These are phyloP conservation scores for Boletales sp. DNA, from an alignment of 768 basidiomycete genomes.

Conservation along the genomic window DNA sequence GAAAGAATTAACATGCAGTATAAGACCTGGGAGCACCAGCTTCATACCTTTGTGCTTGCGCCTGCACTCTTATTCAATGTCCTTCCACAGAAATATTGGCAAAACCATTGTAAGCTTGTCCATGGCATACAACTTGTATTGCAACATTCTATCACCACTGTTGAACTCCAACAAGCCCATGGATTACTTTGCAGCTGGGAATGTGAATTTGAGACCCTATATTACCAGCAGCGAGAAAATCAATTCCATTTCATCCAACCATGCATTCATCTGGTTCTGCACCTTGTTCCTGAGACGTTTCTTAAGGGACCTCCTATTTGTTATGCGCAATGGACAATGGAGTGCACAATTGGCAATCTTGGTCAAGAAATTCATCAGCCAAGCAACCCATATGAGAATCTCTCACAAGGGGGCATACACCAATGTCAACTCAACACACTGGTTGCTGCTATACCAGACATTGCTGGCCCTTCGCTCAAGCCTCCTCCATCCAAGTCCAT, in stretches of 20 bases:
- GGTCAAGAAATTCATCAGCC: slow-evolving; percentile 24
- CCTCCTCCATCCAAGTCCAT: slow-evolving; percentile 13
- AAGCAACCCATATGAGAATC: slow-evolving; percentile 23
- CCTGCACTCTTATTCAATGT: slow-evolving; percentile 15
- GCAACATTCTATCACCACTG: slow-evolving; percentile 12
- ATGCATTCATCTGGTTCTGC: slow-evolving; percentile 22
- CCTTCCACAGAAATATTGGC: slow-evolving; percentile 14
- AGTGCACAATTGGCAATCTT: slow-evolving; percentile 26
- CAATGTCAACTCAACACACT: slow-evolving; percentile 16
- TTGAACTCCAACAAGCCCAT: slow-evolving; percentile 3
- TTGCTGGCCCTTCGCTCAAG: not conserved
- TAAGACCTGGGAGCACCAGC: no score
- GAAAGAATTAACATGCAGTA: no score
- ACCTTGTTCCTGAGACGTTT: slow-evolving; percentile 21
- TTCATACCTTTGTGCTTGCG: not conserved
- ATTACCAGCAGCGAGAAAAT: slow-evolving; percentile 18
- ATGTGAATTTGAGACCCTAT: slow-evolving; percentile 28
- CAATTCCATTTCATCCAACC: slow-evolving; percentile 28
- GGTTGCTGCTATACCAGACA: not conserved
- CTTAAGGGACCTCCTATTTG: slow-evolving; percentile 20
- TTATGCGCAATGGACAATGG: slow-evolving; percentile 31
- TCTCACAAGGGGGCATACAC: slow-evolving; percentile 19
- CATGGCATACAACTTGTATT: slow-evolving; percentile 16
- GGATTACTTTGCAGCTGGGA: slow-evolving; percentile 15
- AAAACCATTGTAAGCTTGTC: slow-evolving; percentile 20